phyloP scores from a whole-genome alignment of 1,139 yeast species.

The Kodamaea alishanica region DNA sequence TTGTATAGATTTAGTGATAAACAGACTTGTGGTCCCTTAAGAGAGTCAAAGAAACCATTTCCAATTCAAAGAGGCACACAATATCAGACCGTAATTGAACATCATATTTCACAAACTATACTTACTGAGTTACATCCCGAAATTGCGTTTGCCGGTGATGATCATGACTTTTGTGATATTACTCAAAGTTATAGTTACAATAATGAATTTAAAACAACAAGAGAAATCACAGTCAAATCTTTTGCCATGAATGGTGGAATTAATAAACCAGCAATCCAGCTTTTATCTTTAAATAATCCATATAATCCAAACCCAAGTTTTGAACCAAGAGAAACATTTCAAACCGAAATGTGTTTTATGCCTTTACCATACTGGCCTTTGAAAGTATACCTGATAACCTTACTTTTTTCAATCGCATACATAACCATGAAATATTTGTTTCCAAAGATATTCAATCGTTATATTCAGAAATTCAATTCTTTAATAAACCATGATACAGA shows the following conservation, averaged over 20 bases:
- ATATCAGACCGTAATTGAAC: slow-evolving; percentile 71
- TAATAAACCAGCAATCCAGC: slow-evolving; percentile 76
- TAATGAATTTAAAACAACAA: slow-evolving; percentile 37
- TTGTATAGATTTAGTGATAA: slow-evolving; percentile 53
- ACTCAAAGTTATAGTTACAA: slow-evolving; percentile 47
- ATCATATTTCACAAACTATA: slow-evolving; percentile 54
- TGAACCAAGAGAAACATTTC: slow-evolving; percentile 23
- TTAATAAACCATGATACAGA: slow-evolving; percentile 1
- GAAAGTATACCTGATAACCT: slow-evolving; percentile 29
- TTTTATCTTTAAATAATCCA: slow-evolving; percentile 65
- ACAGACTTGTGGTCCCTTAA: slow-evolving; percentile 60
- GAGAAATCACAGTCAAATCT: slow-evolving; percentile 84
- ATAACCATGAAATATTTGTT: slow-evolving; percentile 9
- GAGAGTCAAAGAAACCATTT: slow-evolving; percentile 61
- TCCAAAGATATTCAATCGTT: slow-evolving; percentile 5
- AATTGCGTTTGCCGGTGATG: slow-evolving; percentile 85
- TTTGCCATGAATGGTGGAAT: slow-evolving; percentile 94
- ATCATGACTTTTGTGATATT: slow-evolving; percentile 90
- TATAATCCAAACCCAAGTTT: slow-evolving; percentile 9
- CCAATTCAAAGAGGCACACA: slow-evolving; percentile 72
- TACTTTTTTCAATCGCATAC: slow-evolving; percentile 9
- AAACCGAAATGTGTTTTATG: slow-evolving; percentile 62
- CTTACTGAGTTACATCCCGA: slow-evolving; percentile 58
- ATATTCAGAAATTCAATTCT: neutral
- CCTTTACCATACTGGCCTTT: slow-evolving; percentile 66